These are phyloP conservation scores for Sphaerulina musiva DNA, from an alignment of 2,329 filamentous ascomycete species.

Conservation along the genomic window DNA sequence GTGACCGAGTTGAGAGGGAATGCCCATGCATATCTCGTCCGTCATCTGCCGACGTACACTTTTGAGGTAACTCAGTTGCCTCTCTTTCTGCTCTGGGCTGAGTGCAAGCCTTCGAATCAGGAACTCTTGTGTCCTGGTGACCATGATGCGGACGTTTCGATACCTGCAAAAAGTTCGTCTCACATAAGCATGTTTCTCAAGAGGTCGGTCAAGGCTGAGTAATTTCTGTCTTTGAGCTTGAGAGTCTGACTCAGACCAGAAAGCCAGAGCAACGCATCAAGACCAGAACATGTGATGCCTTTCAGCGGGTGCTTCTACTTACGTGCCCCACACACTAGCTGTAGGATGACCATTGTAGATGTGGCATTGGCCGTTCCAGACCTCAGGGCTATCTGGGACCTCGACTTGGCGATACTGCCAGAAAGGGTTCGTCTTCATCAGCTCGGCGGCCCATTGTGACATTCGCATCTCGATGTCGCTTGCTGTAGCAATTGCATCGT, in stretches of 20 bases:
- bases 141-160: conserved; percentile 28
- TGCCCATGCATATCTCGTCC: conserved; percentile 29
- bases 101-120: conserved; percentile 21
- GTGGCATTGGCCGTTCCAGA: conserved; percentile 30
- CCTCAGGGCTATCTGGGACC: conserved; percentile 26
- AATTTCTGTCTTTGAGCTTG: too few relatives aligned
- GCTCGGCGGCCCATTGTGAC: conserved; percentile 27
- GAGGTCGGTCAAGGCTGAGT: too few relatives aligned
- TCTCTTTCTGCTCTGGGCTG: conserved; percentile 13
- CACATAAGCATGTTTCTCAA: too few relatives aligned
- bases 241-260: too few relatives aligned
- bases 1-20: conserved; percentile 28
- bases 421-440: conserved; percentile 10
- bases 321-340: conserved; percentile 27
- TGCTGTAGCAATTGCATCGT: conserved; percentile 20
- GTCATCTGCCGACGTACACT: conserved; percentile 28
- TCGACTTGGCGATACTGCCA: conserved; percentile 28
- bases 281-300: too few relatives aligned
- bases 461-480: conserved; percentile 26
- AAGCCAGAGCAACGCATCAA: too few relatives aligned
- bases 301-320: background rate
- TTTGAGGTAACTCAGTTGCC: conserved; percentile 25
- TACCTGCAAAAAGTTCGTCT: too few relatives aligned
- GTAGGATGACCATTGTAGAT: conserved; percentile 20
- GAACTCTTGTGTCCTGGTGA: conserved; percentile 27